Evolutionary conservation across 148 eudicot genomes (phyloP).

Genomic region (Rhododendron simsii): DNA sequence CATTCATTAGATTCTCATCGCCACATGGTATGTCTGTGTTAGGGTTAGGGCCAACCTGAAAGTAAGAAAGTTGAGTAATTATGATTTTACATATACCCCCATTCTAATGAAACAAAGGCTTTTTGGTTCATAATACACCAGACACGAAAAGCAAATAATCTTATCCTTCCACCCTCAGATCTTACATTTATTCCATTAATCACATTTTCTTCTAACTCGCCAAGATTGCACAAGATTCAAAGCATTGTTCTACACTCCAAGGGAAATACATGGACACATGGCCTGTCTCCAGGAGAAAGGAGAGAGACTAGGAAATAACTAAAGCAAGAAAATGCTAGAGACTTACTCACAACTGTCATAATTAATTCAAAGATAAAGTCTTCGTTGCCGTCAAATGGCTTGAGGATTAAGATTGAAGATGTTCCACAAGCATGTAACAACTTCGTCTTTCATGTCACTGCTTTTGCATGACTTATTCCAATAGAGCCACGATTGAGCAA

Average conservation of each 20-base stretch:
- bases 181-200: background rate
- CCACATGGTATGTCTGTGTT: background rate
- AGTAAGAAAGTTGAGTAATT: background rate
- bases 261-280: background rate
- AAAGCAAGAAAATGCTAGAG: background rate
- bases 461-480: background rate
- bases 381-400: background rate
- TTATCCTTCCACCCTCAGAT: background rate
- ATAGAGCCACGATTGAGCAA: background rate
- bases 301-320: background rate
- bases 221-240: background rate
- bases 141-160: background rate
- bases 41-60: background rate
- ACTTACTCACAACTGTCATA: background rate
- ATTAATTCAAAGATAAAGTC: background rate
- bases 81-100: background rate
- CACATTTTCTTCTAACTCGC: background rate
- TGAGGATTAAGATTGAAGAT: background rate
- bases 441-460: background rate
- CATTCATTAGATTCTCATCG: background rate
- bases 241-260: background rate
- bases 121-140: background rate
- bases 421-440: background rate
- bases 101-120: background rate
- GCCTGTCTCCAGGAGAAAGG: background rate